Conservation (phyloP, 139 green algal genomes). For the Chlorella sp. region DNA sequence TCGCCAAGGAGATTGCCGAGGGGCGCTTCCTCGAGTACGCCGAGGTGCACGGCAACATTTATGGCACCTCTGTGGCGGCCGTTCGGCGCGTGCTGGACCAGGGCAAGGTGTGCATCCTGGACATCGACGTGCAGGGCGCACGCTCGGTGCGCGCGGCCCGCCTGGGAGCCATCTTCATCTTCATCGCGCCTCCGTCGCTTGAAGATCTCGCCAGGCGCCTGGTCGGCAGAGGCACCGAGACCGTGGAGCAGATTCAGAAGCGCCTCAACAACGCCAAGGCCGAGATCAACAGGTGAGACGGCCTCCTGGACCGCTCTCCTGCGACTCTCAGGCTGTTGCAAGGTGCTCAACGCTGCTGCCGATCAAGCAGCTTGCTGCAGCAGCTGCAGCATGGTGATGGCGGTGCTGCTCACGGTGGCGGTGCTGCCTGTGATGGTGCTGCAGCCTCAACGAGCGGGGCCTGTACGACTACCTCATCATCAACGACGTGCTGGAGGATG, state of each 20-base stretch:
- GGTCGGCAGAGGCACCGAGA: constrained; percentile 67
- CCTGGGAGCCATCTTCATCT: constrained; percentile 72
- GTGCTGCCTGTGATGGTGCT: not conserved
- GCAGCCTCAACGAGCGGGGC: constrained; percentile 51
- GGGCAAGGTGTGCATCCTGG: constrained; percentile 40
- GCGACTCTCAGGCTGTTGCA: too few species aligned
- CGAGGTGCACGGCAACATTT: constrained; percentile 74
- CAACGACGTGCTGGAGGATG: constrained; percentile 65
- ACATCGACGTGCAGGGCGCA: constrained; percentile 65
- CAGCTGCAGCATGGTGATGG: too few species aligned
- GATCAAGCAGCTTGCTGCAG: too few species aligned
- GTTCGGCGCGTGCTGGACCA: constrained; percentile 53
- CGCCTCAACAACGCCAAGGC: constrained; percentile 56
- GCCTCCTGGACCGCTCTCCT: not conserved
- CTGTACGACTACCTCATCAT: constrained; percentile 82
- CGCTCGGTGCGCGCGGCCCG: constrained; percentile 24
- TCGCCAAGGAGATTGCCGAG: constrained; percentile 61
- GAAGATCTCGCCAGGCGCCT: constrained; percentile 77
- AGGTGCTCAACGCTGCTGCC: too few species aligned
- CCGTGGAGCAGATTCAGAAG: constrained; percentile 56
- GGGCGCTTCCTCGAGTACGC: constrained; percentile 77
- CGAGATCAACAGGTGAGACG: constrained; percentile 62
- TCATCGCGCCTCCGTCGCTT: constrained; percentile 68
- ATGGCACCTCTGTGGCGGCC: constrained; percentile 66
- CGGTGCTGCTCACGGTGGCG: too few species aligned